Evolutionary conservation across 768 basidiomycete genomes (phyloP).

Genomic region (Cystofilobasidium macerans): DNA sequence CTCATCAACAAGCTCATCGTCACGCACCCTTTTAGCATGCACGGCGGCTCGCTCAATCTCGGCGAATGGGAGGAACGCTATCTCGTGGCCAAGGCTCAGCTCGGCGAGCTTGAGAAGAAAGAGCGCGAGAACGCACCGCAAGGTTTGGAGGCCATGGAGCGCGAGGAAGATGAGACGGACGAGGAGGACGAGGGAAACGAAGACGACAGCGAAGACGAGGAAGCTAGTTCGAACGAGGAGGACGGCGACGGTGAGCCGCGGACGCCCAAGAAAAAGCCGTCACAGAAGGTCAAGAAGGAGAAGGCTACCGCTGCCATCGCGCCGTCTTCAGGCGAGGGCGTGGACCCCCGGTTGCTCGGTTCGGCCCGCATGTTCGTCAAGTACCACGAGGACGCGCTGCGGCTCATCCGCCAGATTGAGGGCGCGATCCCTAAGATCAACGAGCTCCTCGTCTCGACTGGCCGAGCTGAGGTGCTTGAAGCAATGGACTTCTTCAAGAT

Average conservation of each 20-base stretch:
- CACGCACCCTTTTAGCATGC: conserved; percentile 79
- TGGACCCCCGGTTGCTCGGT: conserved; percentile 56
- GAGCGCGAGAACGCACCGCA: conserved; percentile 42
- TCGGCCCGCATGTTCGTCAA: conserved; percentile 64
- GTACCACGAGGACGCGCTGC: conserved; percentile 73
- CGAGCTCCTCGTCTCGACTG: conserved; percentile 68
- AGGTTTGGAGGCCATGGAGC: conserved; percentile 26
- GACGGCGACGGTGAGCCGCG: conserved; percentile 27
- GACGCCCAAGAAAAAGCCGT: conserved; percentile 30
- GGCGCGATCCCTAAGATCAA: conserved; percentile 59
- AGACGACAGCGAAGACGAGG: background rate
- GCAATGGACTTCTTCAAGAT: conserved; percentile 67
- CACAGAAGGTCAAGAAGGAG: conserved; percentile 28
- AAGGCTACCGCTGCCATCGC: conserved; percentile 41
- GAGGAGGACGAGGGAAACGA: conserved; percentile 15
- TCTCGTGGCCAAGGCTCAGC: conserved; percentile 49
- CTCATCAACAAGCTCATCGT: conserved; percentile 61
- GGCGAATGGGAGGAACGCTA: conserved; percentile 67
- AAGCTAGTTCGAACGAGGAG: too few relatives aligned
- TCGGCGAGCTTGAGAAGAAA: conserved; percentile 57
- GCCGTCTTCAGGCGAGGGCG: conserved; percentile 40
- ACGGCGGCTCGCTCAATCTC: conserved; percentile 67
- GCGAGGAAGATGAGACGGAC: conserved; percentile 27
- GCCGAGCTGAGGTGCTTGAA: conserved; percentile 43
- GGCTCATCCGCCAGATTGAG: conserved; percentile 64